phyloP scores from a whole-genome alignment of 1,284 basidiomycete species.

The Pseudozyma tsukubaensis region DNA sequence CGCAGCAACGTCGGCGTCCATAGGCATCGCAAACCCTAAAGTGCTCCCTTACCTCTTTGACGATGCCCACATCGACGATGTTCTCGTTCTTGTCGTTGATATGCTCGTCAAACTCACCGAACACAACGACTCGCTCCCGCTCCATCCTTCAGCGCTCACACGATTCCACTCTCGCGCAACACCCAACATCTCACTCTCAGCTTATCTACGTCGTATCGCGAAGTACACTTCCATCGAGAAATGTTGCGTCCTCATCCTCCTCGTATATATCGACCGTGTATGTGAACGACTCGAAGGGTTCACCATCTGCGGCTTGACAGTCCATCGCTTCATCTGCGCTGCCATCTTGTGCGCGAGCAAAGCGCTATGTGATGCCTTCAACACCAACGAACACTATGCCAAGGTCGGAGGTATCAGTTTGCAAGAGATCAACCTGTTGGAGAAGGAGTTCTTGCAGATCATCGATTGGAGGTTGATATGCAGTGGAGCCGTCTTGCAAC shows the following conservation, averaged over 20 bases:
- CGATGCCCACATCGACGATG: slow-evolving; percentile 63
- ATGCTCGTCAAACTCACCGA: slow-evolving; percentile 65
- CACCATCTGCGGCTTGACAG: slow-evolving; percentile 67
- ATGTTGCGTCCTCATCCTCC: slow-evolving; percentile 63
- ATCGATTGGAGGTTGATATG: slow-evolving; percentile 67
- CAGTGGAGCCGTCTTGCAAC: slow-evolving; percentile 59
- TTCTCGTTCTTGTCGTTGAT: slow-evolving; percentile 63
- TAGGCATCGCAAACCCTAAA: slow-evolving; percentile 9
- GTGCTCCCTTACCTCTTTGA: slow-evolving; percentile 62
- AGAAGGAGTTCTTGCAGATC: slow-evolving; percentile 66
- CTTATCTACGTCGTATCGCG: slow-evolving; percentile 66
- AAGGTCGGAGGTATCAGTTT: slow-evolving; percentile 67
- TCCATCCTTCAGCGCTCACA: slow-evolving; percentile 65
- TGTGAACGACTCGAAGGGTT: slow-evolving; percentile 65
- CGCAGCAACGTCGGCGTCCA: slow-evolving; percentile 10
- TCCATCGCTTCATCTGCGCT: slow-evolving; percentile 67
- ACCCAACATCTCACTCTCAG: slow-evolving; percentile 62
- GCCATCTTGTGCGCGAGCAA: slow-evolving; percentile 66
- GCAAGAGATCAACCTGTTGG: slow-evolving; percentile 67
- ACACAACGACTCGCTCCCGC: slow-evolving; percentile 66
- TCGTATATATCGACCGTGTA: slow-evolving; percentile 68
- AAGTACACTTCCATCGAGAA: slow-evolving; percentile 67
- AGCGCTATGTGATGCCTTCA: slow-evolving; percentile 67
- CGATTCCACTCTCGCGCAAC: slow-evolving; percentile 67
- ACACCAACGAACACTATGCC: slow-evolving; percentile 67